These are phyloP conservation scores for Haberlea rhodopensis DNA, from an alignment of 257 asterid species.

Conservation along the genomic window DNA sequence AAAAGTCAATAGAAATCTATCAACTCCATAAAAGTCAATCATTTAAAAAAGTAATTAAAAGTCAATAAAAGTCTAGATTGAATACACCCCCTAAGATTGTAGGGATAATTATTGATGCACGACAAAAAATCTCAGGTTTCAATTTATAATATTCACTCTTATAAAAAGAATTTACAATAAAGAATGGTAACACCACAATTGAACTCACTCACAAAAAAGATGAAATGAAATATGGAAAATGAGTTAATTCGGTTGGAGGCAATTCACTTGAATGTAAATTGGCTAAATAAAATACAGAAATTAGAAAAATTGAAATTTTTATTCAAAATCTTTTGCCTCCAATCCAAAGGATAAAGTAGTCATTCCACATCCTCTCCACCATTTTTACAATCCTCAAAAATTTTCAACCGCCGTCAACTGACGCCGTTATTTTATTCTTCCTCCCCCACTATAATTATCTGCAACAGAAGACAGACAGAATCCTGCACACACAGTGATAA, in stretches of 20 bases:
- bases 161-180: too few relatives aligned
- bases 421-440: conserved; percentile 33
- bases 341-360: conserved; percentile 12
- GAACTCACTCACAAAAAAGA: too few relatives aligned
- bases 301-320: background rate
- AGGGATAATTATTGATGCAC: too few relatives aligned
- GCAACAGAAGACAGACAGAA: conserved; percentile 28
- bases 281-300: background rate
- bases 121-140: too few relatives aligned
- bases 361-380: background rate
- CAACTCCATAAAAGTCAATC: too few relatives aligned
- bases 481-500: conserved; percentile 13
- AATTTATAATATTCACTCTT: too few relatives aligned
- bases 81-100: too few relatives aligned
- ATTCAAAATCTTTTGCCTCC: conserved; percentile 32
- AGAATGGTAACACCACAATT: too few relatives aligned
- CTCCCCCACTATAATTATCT: conserved; percentile 22
- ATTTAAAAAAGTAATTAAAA: too few relatives aligned
- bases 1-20: too few relatives aligned
- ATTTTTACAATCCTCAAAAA: conserved; percentile 24
- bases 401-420: conserved; percentile 36
- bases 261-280: background rate
- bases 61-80: too few relatives aligned
- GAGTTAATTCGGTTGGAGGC: background rate
- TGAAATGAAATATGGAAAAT: too few relatives aligned